Evolutionary conservation across 805 yeast species (phyloP).

Genomic region (Barnettozyma wickerhamii): DNA sequence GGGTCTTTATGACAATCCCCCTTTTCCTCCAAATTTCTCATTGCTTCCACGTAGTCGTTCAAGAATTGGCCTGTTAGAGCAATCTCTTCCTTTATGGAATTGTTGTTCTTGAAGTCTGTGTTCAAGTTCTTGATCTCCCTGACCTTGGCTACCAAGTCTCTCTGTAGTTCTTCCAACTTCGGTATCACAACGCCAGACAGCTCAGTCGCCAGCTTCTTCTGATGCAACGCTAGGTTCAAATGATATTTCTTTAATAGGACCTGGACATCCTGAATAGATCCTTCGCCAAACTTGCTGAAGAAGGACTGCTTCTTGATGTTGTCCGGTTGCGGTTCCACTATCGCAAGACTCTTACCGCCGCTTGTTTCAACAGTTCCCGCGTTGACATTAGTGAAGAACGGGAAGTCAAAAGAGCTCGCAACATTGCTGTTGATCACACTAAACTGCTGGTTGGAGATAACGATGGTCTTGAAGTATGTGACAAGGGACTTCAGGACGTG

Average conservation of each 20-base stretch:
- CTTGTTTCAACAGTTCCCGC: background rate
- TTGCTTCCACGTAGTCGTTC: constrained; percentile 48
- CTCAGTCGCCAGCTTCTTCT: constrained; percentile 51
- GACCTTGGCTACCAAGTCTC: constrained; percentile 75
- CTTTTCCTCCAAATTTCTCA: constrained; percentile 47
- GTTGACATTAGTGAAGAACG: constrained; percentile 29
- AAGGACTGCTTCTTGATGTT: constrained; percentile 38
- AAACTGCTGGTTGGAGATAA: constrained; percentile 81
- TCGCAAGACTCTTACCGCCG: constrained; percentile 25
- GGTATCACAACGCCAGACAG: constrained; percentile 59
- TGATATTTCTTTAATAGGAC: constrained; percentile 65
- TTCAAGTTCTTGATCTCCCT: constrained; percentile 80
- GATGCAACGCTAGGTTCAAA: constrained; percentile 53
- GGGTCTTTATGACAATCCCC: constrained; percentile 61
- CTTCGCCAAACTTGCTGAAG: constrained; percentile 65
- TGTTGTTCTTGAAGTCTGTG: constrained; percentile 61
- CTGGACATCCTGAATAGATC: constrained; percentile 81
- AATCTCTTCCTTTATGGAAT: constrained; percentile 65
- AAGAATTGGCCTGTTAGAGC: constrained; percentile 58
- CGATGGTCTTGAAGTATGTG: constrained; percentile 69
- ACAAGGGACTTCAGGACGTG: constrained; percentile 71
- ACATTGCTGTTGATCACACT: constrained; percentile 75
- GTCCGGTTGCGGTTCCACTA: constrained; percentile 28
- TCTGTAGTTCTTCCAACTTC: constrained; percentile 58
- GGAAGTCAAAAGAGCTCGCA: constrained; percentile 65